Evolutionary conservation across 768 basidiomycete genomes (phyloP), one percentile per base, ranked within the genome.

Genomic region (Sporobolomyces roseus): DNA sequence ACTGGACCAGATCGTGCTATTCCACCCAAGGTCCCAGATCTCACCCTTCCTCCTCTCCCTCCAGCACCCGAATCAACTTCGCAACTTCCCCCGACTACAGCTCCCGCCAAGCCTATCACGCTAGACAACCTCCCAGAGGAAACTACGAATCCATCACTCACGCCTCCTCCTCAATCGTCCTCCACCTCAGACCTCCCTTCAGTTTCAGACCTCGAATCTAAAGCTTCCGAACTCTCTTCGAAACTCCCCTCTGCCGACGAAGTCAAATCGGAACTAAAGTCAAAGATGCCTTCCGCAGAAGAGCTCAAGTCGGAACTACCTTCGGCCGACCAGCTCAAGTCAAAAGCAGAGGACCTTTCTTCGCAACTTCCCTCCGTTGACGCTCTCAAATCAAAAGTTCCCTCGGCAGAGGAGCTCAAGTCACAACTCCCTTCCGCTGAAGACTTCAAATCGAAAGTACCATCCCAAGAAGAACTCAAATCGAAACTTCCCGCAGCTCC

Each of bases 71-170:
- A n/a, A n/a, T n/a, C 17, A 33, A 54, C 21, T 33, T 33, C 7
- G 53, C 32, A 32, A 23, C n/a, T n/a, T n/a, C n/a, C 32, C 19
- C n/a, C 36, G 38, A 38, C 23, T 35, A 43, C 56, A 2, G 41
- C 56, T 23, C 56, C 56, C 10, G 56, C 46, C 41, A 32, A 41
- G n/a, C 56, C 56, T 17, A 41, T 59, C 56, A 27, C 56, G n/a
- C 27, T 29, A 46, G 6, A 29, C 58, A 4, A 25, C 23, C 43
- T 21, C 48, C 30, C 58, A 60, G 25, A 4, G 32, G 4, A 6
- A 14, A 29, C 8, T 41, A 12, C 56, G 45, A 4, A 13, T 25
- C 5, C 27, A 59, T 38, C 56, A 59, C 13, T 32, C 56, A 16
- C 16, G 30, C 56, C 38, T 29, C 55, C n/a, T 41, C 10, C 6